Base-by-base conservation (phyloP, 257 asterid species). In the Avicennia marina region DNA sequence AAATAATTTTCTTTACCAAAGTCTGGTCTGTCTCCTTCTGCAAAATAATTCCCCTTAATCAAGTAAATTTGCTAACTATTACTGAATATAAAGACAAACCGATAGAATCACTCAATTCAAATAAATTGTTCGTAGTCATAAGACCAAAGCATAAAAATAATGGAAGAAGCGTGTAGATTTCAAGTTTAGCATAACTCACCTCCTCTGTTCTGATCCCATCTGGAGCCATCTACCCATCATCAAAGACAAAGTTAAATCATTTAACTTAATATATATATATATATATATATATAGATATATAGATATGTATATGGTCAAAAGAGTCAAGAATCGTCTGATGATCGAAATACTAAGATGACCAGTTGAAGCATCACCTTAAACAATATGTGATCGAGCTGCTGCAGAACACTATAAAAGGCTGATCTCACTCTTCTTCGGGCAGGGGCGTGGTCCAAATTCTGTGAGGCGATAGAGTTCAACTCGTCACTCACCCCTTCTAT, bases 381-480 rank as follows among this genome's bases (percentile, higher is more conserved):
- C 66, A 93, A 66, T 22, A 85, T 40, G 61, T 93, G 97, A 80
- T 93, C 95, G 34, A 93, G 97, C 68, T 82, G 90, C 41, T 75
- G 79, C 26, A 88, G 98, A 40, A 70, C 70, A 47, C 45, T 57
- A 34, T 71, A 29, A 22, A 93, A 93, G 69, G 98, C 97, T n/a
- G 85, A 83, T 44, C 98, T 75, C 12, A 93, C 95, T 77, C 95
- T 76, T 77, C 98, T 80, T 13, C 98, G 78, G 27, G 98, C 95
- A 19, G 94, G 75, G 51, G 94, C 98, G 22, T 75, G 89, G 62
- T 88, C 97, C 84, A 91, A 26, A 58, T 89, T 85, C 80, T 91
- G 97, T 15, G 95, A 85, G 18, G 97, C 94, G 63, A 91, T 88
- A 40, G 84, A 65, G 75, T 88, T 91, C 46, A 88, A 61, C 48